A percentile compares a stretch with the other conserved stretches of the same genome.
Conservation (phyloP, 2,329 filamentous ascomycete genomes). For the Pyricularia grisea region DNA sequence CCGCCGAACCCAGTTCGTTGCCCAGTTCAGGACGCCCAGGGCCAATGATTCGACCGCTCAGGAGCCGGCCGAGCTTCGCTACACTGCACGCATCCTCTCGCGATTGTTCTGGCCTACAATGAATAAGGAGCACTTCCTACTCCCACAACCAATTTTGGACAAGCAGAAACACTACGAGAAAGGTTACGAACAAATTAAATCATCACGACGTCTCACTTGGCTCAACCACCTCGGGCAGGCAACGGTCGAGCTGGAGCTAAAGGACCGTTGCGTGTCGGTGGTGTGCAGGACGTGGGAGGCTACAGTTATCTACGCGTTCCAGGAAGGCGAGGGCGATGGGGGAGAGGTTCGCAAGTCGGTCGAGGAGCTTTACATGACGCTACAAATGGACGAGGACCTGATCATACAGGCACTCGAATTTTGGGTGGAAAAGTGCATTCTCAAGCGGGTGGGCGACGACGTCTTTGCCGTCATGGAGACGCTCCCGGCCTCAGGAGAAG, state of each 20-base stretch:
- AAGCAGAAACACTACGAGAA: slow-evolving; percentile 63
- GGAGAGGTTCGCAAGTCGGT: slow-evolving; percentile 32
- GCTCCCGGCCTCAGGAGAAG: slow-evolving; percentile 22
- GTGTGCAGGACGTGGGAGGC: slow-evolving; percentile 80
- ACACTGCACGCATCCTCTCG: slow-evolving; percentile 80
- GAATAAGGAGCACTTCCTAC: slow-evolving; percentile 41
- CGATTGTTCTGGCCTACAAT: slow-evolving; percentile 89
- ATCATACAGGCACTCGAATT: slow-evolving; percentile 58
- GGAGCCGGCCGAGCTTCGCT: slow-evolving; percentile 14
- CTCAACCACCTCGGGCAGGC: slow-evolving; percentile 73
- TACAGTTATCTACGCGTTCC: slow-evolving; percentile 78
- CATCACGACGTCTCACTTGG: slow-evolving; percentile 81
- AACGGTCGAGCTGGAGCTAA: slow-evolving; percentile 70
- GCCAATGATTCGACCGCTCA: slow-evolving; percentile 2
- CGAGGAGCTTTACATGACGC: slow-evolving; percentile 39
- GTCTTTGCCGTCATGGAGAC: slow-evolving; percentile 62
- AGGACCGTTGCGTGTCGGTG: slow-evolving; percentile 65
- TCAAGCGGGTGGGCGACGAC: slow-evolving; percentile 44
- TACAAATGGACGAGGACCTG: slow-evolving; percentile 68
- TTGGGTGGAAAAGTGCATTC: slow-evolving; percentile 61
- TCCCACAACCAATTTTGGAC: slow-evolving; percentile 48
- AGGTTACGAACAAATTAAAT: slow-evolving; percentile 72
- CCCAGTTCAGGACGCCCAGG: background rate
- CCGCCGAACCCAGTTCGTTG: slow-evolving; percentile 32
- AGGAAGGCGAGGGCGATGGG: slow-evolving; percentile 28